Percentiles rank a stretch among this genome's conserved stretches.
Evolutionary conservation across 805 yeast genomes (phyloP).

Genomic region (Phaffomyces opuntiae): DNA sequence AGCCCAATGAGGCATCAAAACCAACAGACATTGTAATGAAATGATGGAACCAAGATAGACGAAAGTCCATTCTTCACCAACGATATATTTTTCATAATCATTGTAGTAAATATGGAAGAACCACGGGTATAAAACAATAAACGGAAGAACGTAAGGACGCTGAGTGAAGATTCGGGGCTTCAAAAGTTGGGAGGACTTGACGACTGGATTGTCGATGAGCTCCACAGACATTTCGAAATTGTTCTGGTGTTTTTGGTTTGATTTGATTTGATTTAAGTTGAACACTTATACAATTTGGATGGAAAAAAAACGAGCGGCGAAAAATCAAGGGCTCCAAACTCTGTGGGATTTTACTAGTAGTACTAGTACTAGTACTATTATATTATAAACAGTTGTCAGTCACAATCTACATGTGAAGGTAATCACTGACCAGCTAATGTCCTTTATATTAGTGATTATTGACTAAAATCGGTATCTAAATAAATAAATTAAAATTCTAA

Average conservation of each 20-base stretch:
- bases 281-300: not conserved
- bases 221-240: constrained; percentile 6
- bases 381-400: too few relatives aligned
- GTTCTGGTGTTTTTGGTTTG: too few relatives aligned
- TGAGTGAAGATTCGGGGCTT: constrained; percentile 51
- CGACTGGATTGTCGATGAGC: constrained; percentile 65
- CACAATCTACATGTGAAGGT: too few relatives aligned
- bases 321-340: too few relatives aligned
- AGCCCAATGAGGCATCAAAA: constrained; percentile 95
- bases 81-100: constrained; percentile 75
- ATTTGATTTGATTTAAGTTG: not conserved
- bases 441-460: too few relatives aligned
- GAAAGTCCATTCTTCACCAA: constrained; percentile 93
- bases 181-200: constrained; percentile 66
- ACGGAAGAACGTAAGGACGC: constrained; percentile 82
- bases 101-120: constrained; percentile 57
- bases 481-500: not conserved
- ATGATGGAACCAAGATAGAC: constrained; percentile 71
- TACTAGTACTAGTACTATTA: too few relatives aligned
- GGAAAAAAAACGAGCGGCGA: not conserved
- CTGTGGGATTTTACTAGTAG: too few relatives aligned
- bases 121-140: constrained; percentile 67
- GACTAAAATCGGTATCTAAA: not conserved
- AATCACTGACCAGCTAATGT: too few relatives aligned
- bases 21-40: constrained; percentile 65